phyloP scores from a whole-genome alignment of 768 basidiomycete species.

The Macrolepiota fuliginosa region DNA sequence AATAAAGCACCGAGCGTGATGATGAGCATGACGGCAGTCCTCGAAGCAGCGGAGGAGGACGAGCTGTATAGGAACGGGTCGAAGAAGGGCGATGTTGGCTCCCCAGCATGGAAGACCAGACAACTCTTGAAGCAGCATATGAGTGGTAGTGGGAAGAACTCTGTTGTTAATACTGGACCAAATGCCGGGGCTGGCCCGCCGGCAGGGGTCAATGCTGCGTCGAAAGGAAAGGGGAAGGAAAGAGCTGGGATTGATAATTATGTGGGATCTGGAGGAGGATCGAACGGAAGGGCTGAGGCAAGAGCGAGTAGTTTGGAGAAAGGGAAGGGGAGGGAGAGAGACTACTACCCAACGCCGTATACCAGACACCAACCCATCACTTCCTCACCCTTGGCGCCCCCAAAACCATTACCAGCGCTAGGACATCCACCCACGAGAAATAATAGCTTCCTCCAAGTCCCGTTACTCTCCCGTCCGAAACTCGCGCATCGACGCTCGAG shows the following conservation, averaged over 20 bases:
- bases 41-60: slow-evolving; percentile 51
- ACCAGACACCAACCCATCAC: slow-evolving; percentile 10
- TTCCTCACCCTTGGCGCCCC: slow-evolving; percentile 5
- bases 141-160: not conserved
- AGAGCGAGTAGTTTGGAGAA: slow-evolving; percentile 8
- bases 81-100: not conserved
- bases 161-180: not conserved
- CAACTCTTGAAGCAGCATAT: slow-evolving; percentile 7
- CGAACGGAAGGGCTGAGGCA: slow-evolving; percentile 9
- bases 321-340: slow-evolving; percentile 18
- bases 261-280: slow-evolving; percentile 16
- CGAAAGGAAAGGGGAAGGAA: slow-evolving; percentile 19
- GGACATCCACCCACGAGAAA: not conserved
- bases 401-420: slow-evolving; percentile 1
- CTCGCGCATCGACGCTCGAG: slow-evolving; percentile 10
- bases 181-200: not conserved
- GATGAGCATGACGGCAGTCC: slow-evolving; percentile 49
- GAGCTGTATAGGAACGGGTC: slow-evolving; percentile 3
- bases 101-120: slow-evolving; percentile 1
- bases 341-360: not conserved
- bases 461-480: not conserved
- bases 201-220: not conserved
- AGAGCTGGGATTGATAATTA: not conserved
- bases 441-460: not conserved
- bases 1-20: slow-evolving; percentile 32